Evolutionary conservation across 169 alveolate genomes (phyloP).

Genomic region (Cryptosporidium xiaoi): DNA sequence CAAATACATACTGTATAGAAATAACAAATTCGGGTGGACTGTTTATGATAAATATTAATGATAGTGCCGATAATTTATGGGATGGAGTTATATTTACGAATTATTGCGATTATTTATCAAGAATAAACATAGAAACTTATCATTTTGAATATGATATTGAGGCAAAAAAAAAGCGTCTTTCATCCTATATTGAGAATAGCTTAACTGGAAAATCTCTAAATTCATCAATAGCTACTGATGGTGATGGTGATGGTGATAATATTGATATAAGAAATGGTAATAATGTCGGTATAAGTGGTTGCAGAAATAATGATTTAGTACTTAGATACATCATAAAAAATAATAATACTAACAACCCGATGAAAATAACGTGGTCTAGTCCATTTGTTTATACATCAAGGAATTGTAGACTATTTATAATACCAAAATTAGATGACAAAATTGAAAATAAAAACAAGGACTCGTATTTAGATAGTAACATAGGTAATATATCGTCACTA

Average conservation of each 20-base stretch:
- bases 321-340: slow-evolving; percentile 9
- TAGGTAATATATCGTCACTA: background rate
- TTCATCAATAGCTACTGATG: too few species aligned
- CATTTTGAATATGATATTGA: slow-evolving; percentile 60
- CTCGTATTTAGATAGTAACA: background rate
- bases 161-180: slow-evolving; percentile 20
- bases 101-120: slow-evolving; percentile 50
- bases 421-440: slow-evolving; percentile 12
- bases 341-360: background rate
- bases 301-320: background rate
- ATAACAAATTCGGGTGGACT: slow-evolving; percentile 32
- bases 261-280: background rate
- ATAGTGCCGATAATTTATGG: slow-evolving; percentile 19
- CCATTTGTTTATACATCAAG: slow-evolving; percentile 63
- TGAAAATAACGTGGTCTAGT: slow-evolving; percentile 55
- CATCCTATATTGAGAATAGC: background rate
- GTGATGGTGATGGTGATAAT: background rate
- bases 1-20: slow-evolving; percentile 65
- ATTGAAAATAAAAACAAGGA: background rate
- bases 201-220: too few species aligned
- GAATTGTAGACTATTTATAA: slow-evolving; percentile 57
- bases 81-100: slow-evolving; percentile 63
- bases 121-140: slow-evolving; percentile 43
- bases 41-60: slow-evolving; percentile 26
- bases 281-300: background rate